Conservation (phyloP, 2,329 filamentous ascomycete genomes). For the Coleophoma eucalyptorum region DNA sequence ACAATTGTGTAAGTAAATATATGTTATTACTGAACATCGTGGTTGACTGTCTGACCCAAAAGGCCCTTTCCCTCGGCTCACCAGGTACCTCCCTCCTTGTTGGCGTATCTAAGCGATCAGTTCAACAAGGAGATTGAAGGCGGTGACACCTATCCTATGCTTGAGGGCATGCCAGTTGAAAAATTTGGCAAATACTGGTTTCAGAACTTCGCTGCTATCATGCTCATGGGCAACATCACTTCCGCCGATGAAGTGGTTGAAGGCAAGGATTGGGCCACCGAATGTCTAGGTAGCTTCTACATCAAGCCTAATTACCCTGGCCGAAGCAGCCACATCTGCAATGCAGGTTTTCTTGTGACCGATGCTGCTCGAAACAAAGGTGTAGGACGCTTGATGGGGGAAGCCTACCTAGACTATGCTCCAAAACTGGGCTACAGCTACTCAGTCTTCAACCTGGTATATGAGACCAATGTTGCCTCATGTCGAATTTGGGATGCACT, state of each 20-base stretch:
- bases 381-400: constrained; percentile 52
- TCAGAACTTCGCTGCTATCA: constrained; percentile 67
- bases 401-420: constrained; percentile 54
- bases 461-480: constrained; percentile 70
- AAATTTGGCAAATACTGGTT: constrained; percentile 71
- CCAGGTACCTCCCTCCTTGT: constrained; percentile 57
- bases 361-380: constrained; percentile 51
- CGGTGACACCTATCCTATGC: constrained; percentile 71
- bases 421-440: constrained; percentile 64
- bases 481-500: constrained; percentile 71
- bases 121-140: constrained; percentile 70
- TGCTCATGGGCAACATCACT: constrained; percentile 64
- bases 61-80: constrained; percentile 56
- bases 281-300: constrained; percentile 68
- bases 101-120: constrained; percentile 62
- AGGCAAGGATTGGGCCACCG: constrained; percentile 58
- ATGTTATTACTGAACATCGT: background rate
- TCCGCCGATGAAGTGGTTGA: constrained; percentile 42
- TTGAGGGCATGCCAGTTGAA: constrained; percentile 55
- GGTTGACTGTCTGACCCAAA: background rate
- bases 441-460: constrained; percentile 72
- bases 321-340: constrained; percentile 70
- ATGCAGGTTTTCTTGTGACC: constrained; percentile 56
- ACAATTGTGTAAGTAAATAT: constrained; percentile 48
- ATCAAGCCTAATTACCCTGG: constrained; percentile 74